Percentiles rank a stretch among this genome's conserved stretches.
phyloP scores from a whole-genome alignment of 2,329 filamentous ascomycete species.

The Cladosporium velox region DNA sequence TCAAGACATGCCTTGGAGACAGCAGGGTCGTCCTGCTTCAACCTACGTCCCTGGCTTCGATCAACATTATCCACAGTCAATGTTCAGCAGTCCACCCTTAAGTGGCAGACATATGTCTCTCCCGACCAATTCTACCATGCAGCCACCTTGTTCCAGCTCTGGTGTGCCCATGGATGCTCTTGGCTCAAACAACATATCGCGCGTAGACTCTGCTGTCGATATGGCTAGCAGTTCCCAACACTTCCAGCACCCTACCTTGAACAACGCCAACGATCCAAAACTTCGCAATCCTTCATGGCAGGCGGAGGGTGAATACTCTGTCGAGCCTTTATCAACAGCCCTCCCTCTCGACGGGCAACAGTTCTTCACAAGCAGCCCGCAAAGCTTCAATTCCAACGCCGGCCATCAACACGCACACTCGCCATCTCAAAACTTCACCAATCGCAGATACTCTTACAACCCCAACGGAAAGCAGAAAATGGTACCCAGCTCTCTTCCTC shows the following conservation, averaged over 20 bases:
- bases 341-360: conserved; percentile 57
- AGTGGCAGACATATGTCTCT: neutral
- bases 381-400: conserved; percentile 27
- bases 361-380: conserved; percentile 44
- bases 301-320: neutral
- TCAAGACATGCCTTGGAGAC: neutral
- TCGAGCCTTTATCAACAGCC: conserved; percentile 48
- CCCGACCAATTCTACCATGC: neutral
- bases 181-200: neutral
- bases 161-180: neutral
- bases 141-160: neutral
- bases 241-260: neutral
- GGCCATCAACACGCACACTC: conserved; percentile 32
- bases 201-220: conserved; percentile 25
- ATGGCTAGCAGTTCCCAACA: neutral
- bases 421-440: neutral
- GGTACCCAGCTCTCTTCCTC: conserved; percentile 3
- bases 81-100: neutral
- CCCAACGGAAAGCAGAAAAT: conserved; percentile 40
- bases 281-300: neutral
- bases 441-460: conserved; percentile 48
- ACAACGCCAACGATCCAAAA: neutral
- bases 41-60: neutral
- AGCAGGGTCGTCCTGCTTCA: neutral
- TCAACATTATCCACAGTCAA: neutral